phyloP scores from a whole-genome alignment of 768 basidiomycete species.

The Pisolithus albus region DNA sequence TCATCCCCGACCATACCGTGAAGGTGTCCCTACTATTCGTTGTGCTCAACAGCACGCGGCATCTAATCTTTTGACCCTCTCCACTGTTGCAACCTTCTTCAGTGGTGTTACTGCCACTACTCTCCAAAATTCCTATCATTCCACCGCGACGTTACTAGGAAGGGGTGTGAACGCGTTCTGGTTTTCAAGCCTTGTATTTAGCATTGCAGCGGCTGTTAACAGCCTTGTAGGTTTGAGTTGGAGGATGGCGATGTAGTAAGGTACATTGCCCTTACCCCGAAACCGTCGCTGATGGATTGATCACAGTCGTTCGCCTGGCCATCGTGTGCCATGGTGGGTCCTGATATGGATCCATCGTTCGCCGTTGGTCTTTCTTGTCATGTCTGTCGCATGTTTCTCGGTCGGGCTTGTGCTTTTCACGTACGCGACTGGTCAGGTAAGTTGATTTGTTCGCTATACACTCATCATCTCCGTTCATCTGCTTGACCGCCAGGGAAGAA shows the following conservation, averaged over 20 bases:
- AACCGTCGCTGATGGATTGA: constrained; percentile 1
- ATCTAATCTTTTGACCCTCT: constrained; percentile 62
- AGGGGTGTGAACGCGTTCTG: constrained; percentile 65
- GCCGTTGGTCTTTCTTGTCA: constrained; percentile 69
- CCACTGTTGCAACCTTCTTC: constrained; percentile 74
- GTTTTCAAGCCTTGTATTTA: constrained; percentile 72
- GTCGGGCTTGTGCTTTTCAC: constrained; percentile 67
- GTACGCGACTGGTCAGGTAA: constrained; percentile 57
- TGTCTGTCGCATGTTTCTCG: constrained; percentile 71
- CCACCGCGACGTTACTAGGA: constrained; percentile 27
- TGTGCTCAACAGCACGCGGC: constrained; percentile 71
- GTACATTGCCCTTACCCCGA: constrained; percentile 12
- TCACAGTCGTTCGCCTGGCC: constrained; percentile 61
- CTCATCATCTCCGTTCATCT: background rate
- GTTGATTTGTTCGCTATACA: constrained; percentile 5
- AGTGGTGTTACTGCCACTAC: constrained; percentile 70
- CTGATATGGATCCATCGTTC: constrained; percentile 77
- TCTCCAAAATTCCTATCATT: constrained; percentile 55
- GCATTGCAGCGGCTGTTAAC: constrained; percentile 71
- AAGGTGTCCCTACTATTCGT: constrained; percentile 70
- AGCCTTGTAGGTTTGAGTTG: constrained; percentile 70
- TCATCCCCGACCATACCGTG: background rate
- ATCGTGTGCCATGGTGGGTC: constrained; percentile 78
- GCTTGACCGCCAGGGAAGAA: constrained; percentile 31
- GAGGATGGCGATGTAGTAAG: constrained; percentile 81